These are phyloP conservation scores for Diaporthe caulivora DNA, from an alignment of 2,329 filamentous ascomycete genomes.

Conservation along the genomic window DNA sequence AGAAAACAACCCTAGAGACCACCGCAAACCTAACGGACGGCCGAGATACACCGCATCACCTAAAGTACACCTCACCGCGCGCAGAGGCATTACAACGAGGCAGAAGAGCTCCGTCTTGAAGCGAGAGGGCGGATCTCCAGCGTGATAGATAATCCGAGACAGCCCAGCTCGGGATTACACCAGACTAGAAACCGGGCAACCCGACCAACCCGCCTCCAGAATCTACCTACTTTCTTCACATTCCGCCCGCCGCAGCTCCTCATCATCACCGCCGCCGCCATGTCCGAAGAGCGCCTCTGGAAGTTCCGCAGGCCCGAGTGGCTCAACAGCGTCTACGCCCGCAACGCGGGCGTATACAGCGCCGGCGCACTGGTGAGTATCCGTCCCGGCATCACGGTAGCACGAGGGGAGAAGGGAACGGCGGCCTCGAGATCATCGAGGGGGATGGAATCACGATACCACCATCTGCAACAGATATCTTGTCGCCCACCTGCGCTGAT, in stretches of 20 bases:
- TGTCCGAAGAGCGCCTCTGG: constrained; percentile 76
- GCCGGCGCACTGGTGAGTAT: constrained; percentile 72
- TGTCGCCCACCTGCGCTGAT: too few species aligned
- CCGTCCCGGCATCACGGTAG: not conserved
- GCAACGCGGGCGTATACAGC: constrained; percentile 73
- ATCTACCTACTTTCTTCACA: not conserved
- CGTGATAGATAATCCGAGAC: not conserved
- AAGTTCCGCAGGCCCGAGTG: constrained; percentile 76
- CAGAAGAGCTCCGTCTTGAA: not conserved
- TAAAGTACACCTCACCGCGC: not conserved
- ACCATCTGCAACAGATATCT: not conserved
- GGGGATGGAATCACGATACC: not conserved
- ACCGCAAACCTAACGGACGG: not conserved
- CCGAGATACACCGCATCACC: not conserved
- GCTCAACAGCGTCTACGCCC: constrained; percentile 74
- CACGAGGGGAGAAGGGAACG: not conserved
- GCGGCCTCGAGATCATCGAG: not conserved
- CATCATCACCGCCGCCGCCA: constrained; percentile 54
- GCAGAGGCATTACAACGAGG: not conserved
- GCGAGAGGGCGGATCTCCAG: not conserved
- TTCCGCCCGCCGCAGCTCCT: not conserved
- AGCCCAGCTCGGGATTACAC: not conserved
- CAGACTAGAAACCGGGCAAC: not conserved
- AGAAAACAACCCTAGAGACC: not conserved
- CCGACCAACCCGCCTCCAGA: not conserved